Evolutionary conservation across 1,284 basidiomycete genomes (phyloP), one percentile per base, ranked within the genome.

Genomic region (Vanrija humicola): DNA sequence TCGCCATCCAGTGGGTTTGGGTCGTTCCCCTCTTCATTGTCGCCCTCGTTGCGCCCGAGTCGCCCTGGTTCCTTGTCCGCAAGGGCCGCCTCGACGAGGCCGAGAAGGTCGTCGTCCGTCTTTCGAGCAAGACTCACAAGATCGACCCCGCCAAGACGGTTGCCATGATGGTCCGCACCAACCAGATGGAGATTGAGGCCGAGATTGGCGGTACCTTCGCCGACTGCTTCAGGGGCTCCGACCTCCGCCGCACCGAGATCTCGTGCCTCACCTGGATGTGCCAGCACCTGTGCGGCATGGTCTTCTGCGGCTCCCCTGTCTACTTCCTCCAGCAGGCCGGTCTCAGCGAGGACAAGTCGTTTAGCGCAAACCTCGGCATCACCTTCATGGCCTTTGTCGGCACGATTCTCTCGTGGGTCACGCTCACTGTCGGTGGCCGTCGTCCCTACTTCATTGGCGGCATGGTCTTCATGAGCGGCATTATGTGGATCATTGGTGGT

Each of bases 361-460:
- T 65, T 48, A 63, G 69, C 18, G 56, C 65, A 56, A 68, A 77
- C 63, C 62, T 67, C 15, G 68, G 74, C 8, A 59, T 76, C 34
- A 76, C 74, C 40, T 70, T 74, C 25, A 67, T 77, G 53, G 74
- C 65, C 29, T 62, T 74, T 39, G 56, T 68, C 50, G 78, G 78
- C 23, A 77, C 76, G 1, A 59, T 77, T 61, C 57, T 63, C 39
- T 69, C 70, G 2, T 79, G 77, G 77, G 67, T 70, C 12, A 18
- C 16, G 7, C 50, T 69, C 16, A 62, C 59, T 14, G 60, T 56
- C 42, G 55, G 72, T 48, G 79, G 79, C 19, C 75, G 79, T 25
- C 74, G 79, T n/a, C 66, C 70, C 1, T 64, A 81, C 43, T 81
- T 79, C 73, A 60, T 77, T 42, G 56, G 54, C 28, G 81, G 80